phyloP scores from a whole-genome alignment of 495 filamentous ascomycete species.

The Aspergillus indologenus region DNA sequence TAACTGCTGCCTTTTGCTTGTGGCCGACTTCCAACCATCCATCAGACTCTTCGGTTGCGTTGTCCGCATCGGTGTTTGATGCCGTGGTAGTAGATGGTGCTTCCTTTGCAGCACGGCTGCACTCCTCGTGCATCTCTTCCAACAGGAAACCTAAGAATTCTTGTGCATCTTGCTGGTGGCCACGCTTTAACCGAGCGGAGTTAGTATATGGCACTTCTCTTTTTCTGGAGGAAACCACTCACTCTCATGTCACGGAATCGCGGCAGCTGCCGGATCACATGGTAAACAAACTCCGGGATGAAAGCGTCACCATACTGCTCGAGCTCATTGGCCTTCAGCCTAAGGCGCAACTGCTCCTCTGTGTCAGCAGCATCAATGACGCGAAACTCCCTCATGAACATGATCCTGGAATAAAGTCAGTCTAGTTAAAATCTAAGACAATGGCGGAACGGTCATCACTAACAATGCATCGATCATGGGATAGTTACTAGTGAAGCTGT shows the following conservation, averaged over 20 bases:
- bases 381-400: conserved; percentile 93
- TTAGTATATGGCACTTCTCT: neutral
- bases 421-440: neutral
- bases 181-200: conserved; percentile 51
- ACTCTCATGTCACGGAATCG: conserved; percentile 90
- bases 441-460: conserved; percentile 33
- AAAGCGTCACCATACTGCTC: conserved; percentile 91
- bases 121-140: conserved; percentile 92
- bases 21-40: conserved; percentile 94
- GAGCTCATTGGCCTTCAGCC: conserved; percentile 75
- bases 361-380: conserved; percentile 75
- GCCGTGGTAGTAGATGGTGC: conserved; percentile 36
- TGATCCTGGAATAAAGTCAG: conserved; percentile 57
- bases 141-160: conserved; percentile 95
- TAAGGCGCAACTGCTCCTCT: conserved; percentile 66
- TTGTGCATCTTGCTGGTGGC: conserved; percentile 97
- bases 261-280: conserved; percentile 79
- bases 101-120: conserved; percentile 67
- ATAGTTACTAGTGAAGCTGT: conserved; percentile 93
- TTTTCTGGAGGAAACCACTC: conserved; percentile 27
- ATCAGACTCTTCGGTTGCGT: conserved; percentile 31
- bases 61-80: conserved; percentile 41
- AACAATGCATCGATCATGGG: conserved; percentile 92
- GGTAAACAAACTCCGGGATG: conserved; percentile 92
- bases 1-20: conserved; percentile 82